Evolutionary conservation across 2,329 filamentous ascomycete species (phyloP).

Genomic region (Colletotrichum sublineola): DNA sequence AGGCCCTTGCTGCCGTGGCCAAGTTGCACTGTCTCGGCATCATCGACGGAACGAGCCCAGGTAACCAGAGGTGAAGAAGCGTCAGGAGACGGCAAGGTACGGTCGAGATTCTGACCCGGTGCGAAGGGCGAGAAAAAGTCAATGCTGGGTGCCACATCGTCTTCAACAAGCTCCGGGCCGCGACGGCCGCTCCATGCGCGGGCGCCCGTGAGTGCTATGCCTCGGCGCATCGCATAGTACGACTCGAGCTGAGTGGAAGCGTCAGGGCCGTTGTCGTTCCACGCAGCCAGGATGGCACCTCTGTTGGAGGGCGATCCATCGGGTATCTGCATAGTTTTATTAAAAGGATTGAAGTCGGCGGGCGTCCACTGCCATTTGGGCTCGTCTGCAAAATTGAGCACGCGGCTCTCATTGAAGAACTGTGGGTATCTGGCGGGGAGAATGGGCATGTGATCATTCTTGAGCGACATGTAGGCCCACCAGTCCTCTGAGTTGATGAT

Average conservation of each 20-base stretch:
- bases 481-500: slow-evolving; percentile 63
- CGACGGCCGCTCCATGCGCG: slow-evolving; percentile 57
- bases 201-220: slow-evolving; percentile 57
- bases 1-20: slow-evolving; percentile 58
- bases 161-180: slow-evolving; percentile 49
- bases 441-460: slow-evolving; percentile 64
- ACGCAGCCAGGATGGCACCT: slow-evolving; percentile 59
- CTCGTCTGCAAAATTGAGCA: slow-evolving; percentile 59
- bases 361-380: slow-evolving; percentile 61
- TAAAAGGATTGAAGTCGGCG: slow-evolving; percentile 58
- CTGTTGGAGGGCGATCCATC: slow-evolving; percentile 47
- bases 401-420: slow-evolving; percentile 59
- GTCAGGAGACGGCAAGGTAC: slow-evolving; percentile 44
- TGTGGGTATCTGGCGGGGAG: slow-evolving; percentile 60
- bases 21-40: slow-evolving; percentile 42
- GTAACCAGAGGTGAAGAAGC: slow-evolving; percentile 46
- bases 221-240: slow-evolving; percentile 60
- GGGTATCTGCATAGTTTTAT: slow-evolving; percentile 54
- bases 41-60: slow-evolving; percentile 48
- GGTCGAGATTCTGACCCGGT: slow-evolving; percentile 60
- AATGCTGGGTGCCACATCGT: slow-evolving; percentile 51
- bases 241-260: slow-evolving; percentile 62
- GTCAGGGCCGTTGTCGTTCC: slow-evolving; percentile 64
- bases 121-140: slow-evolving; percentile 53
- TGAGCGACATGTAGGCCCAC: slow-evolving; percentile 68